Conservation (phyloP, 495 filamentous ascomycete species). For the Lophiotrema nucula region DNA sequence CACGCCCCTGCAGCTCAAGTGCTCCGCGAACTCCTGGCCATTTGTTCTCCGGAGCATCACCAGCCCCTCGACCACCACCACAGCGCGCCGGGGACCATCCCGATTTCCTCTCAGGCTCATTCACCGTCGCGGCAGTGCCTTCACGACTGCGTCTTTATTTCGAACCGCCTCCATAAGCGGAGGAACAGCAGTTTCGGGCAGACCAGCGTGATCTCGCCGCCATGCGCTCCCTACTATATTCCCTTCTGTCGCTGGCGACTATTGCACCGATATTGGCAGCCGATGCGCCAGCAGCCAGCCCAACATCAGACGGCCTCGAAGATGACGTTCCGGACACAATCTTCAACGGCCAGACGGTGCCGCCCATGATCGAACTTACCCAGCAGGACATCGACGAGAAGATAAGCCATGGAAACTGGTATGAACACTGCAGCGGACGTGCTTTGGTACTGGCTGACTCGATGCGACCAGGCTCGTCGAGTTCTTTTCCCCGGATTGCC, state of each 20-base stretch:
- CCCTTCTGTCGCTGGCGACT: conserved; percentile 32
- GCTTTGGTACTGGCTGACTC: no score
- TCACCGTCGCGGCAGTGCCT: no score
- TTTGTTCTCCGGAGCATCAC: no score
- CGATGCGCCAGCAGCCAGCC: not conserved
- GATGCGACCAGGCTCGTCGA: conserved; percentile 68
- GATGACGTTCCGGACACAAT: conserved; percentile 47
- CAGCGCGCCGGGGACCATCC: not conserved
- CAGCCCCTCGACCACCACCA: conserved; percentile 7
- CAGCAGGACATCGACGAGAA: conserved; percentile 56
- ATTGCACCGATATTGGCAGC: conserved; percentile 18
- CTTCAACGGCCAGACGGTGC: conserved; percentile 80
- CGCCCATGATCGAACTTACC: conserved; percentile 65
- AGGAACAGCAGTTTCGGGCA: not conserved
- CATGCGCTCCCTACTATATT: conserved; percentile 31
- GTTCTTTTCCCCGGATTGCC: conserved; percentile 73
- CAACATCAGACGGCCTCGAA: conserved; percentile 14
- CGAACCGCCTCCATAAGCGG: no score
- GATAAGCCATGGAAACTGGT: conserved; percentile 66
- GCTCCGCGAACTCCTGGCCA: no score
- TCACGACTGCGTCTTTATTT: no score
- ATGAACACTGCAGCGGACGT: conserved; percentile 34
- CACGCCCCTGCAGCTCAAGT: no score
- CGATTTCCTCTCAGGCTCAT: no score
- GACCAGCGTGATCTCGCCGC: conserved; percentile 1